Conservation (phyloP, 2,329 filamentous ascomycete genomes). For the Rhynchosporium agropyri region DNA sequence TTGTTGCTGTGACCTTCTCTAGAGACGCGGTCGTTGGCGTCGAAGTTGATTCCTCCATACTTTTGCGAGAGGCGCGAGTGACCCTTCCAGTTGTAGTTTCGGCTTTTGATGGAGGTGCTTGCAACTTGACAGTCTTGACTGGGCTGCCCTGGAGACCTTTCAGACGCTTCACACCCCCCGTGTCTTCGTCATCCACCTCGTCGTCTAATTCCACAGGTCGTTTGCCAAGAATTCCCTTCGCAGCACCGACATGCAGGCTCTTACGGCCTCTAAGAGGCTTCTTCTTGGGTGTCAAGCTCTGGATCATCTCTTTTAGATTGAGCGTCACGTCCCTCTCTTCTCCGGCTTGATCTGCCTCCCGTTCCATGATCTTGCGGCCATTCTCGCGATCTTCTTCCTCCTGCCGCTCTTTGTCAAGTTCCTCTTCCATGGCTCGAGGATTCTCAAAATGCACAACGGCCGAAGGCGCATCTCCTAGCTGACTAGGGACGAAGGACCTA, state of each 20-base stretch:
- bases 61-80: constrained; percentile 53
- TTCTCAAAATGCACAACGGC: constrained; percentile 69
- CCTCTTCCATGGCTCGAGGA: constrained; percentile 61
- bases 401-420: constrained; percentile 63
- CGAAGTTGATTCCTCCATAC: constrained; percentile 48
- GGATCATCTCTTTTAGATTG: constrained; percentile 76
- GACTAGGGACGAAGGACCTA: constrained; percentile 61
- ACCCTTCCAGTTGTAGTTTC: constrained; percentile 65
- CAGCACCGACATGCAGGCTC: constrained; percentile 75
- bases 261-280: constrained; percentile 69
- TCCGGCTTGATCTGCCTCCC: constrained; percentile 52
- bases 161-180: constrained; percentile 67
- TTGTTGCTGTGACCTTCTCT: constrained; percentile 50
- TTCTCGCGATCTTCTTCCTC: constrained; percentile 65
- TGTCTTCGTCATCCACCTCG: constrained; percentile 62
- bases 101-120: constrained; percentile 67
- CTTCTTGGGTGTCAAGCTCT: constrained; percentile 76
- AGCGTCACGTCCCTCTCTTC: constrained; percentile 65
- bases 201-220: constrained; percentile 71
- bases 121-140: constrained; percentile 73
- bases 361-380: constrained; percentile 57
- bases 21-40: constrained; percentile 55
- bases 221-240: constrained; percentile 73
- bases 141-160: constrained; percentile 74
- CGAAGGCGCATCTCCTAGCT: constrained; percentile 43